Base-by-base conservation (phyloP, 2,329 filamentous ascomycete genomes). In the Ascochyta viciae-villosae region DNA sequence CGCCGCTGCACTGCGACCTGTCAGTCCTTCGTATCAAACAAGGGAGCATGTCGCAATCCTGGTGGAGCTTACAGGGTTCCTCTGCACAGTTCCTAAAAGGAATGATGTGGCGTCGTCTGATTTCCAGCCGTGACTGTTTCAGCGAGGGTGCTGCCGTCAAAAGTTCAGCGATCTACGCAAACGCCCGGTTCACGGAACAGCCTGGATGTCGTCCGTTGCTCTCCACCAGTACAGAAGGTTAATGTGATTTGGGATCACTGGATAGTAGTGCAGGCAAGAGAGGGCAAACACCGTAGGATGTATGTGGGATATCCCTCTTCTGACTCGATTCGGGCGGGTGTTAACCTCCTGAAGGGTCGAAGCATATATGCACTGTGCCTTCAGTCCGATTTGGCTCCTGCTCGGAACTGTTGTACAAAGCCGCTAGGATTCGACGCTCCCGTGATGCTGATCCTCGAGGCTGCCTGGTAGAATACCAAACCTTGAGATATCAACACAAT, bases 331-430 rank as follows among this genome's bases (percentile, higher is more conserved):
- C 22, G 41, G 39, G 50, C 44, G 33, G 27, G 33, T 52, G 50
- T 49, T 49, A 54, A 53, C 51, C 62, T 54, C 46, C 59, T 58
- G 63, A 62, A 71, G 65, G 68, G 58, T 62, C 58, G 50, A 62
- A 70, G 65, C 68, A 70, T 74, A 73, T 74, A 74, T 74, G 73
- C 68, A 69, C 66, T 50, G 64, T 65, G 60, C 67, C 68, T 67
- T 64, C 57, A 58, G 59, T 64, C 54, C 63, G 61, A 64, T 61
- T 66, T 65, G 61, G 63, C 55, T 66, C 59, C 61, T 67, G 57
- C 62, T 66, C 55, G 54, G 57, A 23, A 39, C 24, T 26, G 74
- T 73, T 60, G 67, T 67, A 75, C 72, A 72, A 66, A 58, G 39
- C 58, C 56, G 65, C 58, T 63, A 66, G 67, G 72, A 58, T 67